These are phyloP conservation scores for Euphrasia confusa DNA, from an alignment of 257 asterid species.

Conservation along the genomic window DNA sequence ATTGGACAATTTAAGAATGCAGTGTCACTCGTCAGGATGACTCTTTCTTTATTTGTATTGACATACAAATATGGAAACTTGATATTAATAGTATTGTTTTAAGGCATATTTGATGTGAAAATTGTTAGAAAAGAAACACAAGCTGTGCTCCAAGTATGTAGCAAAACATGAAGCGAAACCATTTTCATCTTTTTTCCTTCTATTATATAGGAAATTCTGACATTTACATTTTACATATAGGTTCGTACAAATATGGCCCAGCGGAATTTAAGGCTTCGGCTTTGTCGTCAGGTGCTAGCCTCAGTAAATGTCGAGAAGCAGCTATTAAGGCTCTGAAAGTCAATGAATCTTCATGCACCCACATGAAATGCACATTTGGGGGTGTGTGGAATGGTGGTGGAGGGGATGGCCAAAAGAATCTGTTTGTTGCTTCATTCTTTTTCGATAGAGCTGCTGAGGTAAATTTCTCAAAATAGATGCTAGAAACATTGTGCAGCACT, in stretches of 20 bases:
- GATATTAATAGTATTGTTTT: background rate
- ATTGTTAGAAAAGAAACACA: background rate
- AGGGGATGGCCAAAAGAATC: constrained; percentile 90
- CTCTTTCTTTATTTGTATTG: background rate
- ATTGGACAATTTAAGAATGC: constrained; percentile 1
- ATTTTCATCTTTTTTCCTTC: background rate
- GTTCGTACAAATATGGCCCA: too few relatives aligned
- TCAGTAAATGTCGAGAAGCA: constrained; percentile 59
- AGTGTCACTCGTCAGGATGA: background rate
- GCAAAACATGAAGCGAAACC: background rate
- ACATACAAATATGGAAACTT: background rate
- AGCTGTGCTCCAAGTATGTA: background rate
- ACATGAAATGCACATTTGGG: constrained; percentile 95
- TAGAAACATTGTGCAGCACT: constrained; percentile 5
- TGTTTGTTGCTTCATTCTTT: constrained; percentile 92
- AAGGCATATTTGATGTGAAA: background rate
- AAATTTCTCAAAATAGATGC: constrained; percentile 14
- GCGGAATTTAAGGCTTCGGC: constrained; percentile 38
- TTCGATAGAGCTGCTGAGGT: constrained; percentile 98
- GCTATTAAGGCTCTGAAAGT: constrained; percentile 71
- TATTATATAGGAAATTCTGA: background rate
- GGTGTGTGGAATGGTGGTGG: constrained; percentile 98
- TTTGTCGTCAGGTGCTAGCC: constrained; percentile 54
- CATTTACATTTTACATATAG: background rate
- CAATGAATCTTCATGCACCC: constrained; percentile 69